Evolutionary conservation across 1,284 basidiomycete genomes (phyloP), one percentile per base, ranked within the genome.

Genomic region (Trametes hirsuta): DNA sequence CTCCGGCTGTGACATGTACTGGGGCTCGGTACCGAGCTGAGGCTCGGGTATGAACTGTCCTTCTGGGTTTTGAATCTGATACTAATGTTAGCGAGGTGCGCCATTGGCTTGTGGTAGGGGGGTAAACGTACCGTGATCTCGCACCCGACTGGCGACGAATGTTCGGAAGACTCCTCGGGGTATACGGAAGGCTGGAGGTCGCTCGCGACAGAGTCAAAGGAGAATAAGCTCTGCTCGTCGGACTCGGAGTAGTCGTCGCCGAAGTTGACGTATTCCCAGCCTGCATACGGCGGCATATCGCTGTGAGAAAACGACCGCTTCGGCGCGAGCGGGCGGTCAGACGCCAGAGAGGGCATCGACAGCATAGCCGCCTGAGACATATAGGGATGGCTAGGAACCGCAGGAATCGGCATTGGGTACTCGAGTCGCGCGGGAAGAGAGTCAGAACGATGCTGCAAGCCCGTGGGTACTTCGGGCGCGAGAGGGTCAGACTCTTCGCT

Each of bases 191-290:
- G 58, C 35, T 56, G 47, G 21, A 47, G 61, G 42, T 63, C 57
- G 50, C 47, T 49, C 6, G 48, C 21, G 15, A 41, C 53, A 15
- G 62, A 64, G 47, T 61, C 58, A 53, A 57, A 53, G 21, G 63
- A 64, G 45, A 59, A 49, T 34, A 55, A 40, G 54, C 64, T 63
- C 45, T 59, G 53, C 25, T 55, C 56, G 44, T 65, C 64, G 9
- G 64, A 51, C 49, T 65, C 64, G 14, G 58, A 50, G 45, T 60
- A 61, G 36, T 47, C 46, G 36, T 64, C 58, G 35, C 61, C 65
- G 40, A 54, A 52, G 15, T 49, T 39, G 25, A 63, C 36, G 51
- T 59, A 62, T 21, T 63, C 64, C 52, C 48, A 53, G 10, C 58
- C 58, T 35, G 61, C 48, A 45, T 58, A 61, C 24, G 45, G 39